These are phyloP conservation scores for Saprolegnia parasitica DNA, from an alignment of 352 stramenopile species.

Conservation along the genomic window DNA sequence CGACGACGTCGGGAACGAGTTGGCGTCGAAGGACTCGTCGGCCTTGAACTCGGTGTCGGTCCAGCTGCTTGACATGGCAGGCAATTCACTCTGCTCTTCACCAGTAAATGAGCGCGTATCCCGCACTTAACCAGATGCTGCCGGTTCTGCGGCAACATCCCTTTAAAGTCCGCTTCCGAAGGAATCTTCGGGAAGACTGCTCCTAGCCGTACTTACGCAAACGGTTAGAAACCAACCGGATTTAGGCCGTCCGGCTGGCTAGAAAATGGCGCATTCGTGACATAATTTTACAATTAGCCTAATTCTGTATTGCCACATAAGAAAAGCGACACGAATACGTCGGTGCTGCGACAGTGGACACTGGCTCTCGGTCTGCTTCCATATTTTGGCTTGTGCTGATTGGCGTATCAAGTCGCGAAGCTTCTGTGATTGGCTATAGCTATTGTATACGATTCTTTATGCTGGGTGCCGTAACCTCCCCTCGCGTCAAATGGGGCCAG, in stretches of 20 bases:
- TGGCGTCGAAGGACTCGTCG: constrained; percentile 19
- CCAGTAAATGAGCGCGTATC: constrained; percentile 9
- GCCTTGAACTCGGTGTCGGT: constrained; percentile 29
- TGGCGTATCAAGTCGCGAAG: neutral
- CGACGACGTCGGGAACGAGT: constrained; percentile 13
- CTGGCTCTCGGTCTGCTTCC: neutral
- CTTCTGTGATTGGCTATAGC: constrained; percentile 5
- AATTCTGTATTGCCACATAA: neutral
- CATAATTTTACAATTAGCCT: neutral
- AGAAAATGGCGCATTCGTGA: neutral
- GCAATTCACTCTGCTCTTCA: constrained; percentile 14
- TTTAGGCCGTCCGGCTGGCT: neutral
- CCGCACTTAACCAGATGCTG: constrained; percentile 8
- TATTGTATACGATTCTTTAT: constrained; percentile 7
- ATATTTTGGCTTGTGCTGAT: neutral
- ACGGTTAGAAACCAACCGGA: neutral
- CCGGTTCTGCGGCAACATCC: neutral
- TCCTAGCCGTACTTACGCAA: neutral
- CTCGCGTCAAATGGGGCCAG: constrained; percentile 12
- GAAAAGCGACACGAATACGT: neutral
- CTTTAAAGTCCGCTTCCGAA: neutral
- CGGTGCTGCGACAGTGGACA: neutral
- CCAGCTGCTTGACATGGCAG: constrained; percentile 25
- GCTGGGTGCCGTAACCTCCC: neutral
- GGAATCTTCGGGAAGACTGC: constrained; percentile 3